Evolutionary conservation across 176 grass and related monocot genomes (phyloP), one percentile per base, ranked within the genome.

Genomic region (Musa itinerans): DNA sequence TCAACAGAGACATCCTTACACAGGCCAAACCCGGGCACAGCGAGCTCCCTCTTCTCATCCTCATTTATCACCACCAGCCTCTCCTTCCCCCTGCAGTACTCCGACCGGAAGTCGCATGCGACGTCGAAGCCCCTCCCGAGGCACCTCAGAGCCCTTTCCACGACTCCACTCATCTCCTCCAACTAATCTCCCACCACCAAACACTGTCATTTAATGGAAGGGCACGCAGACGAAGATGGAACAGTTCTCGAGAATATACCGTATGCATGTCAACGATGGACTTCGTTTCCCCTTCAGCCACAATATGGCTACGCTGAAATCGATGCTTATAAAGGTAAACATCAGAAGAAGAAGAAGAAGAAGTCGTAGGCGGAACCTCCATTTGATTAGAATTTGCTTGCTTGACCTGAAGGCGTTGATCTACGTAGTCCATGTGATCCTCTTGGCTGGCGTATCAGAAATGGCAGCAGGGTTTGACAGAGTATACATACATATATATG

Each of bases 71-170:
- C 78, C 10, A 98, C 65, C 50, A 85, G 69, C 0, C 83, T 88
- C 2, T 80, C 88, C 3, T 23, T 78, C 3, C 68, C 74, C 74
- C 93, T 89, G 86, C 90, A 91, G 81, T 93, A 84, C 82, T 91
- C 93, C 67, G 87, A 78, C 78, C 84, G 79, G 48, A 91, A 84
- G 79, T 98, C 90, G 50, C 75, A 75, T 0, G 90, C 48, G 64
- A 98, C 89, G 71, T 98, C 95, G 70, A 98, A 72, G 8, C 95
- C 95, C 77, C 16, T 82, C 50, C 95, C 95, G 34, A 98, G 80
- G 80, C 80, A 91, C 61, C 73, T 72, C 82, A 82, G 56, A 25
- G 90, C 90, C 11, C 68, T 84, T 78, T 84, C 84, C 71, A 91
- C 79, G 6, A 52, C 90, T 4, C 66, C 56, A 23, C 49, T 74